These are phyloP conservation scores for Sugiyamaella smithiae DNA, from an alignment of 805 yeast genomes.

Conservation along the genomic window DNA sequence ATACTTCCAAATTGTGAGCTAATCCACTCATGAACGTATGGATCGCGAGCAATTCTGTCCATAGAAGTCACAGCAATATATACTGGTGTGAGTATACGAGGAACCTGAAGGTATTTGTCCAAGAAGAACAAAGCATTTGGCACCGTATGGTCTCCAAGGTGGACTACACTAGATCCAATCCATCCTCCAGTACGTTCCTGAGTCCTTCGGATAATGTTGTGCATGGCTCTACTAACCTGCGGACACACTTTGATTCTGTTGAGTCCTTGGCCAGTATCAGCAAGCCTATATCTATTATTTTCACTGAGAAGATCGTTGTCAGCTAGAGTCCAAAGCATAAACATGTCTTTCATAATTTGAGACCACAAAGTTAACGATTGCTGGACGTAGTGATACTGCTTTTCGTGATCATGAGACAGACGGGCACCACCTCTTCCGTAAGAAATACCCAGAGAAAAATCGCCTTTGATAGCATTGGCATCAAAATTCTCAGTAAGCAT, in stretches of 20 bases:
- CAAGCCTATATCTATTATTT: slow-evolving; percentile 47
- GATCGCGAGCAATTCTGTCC: slow-evolving; percentile 51
- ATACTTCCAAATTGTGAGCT: slow-evolving; percentile 55
- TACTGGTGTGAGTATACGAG: slow-evolving; percentile 70
- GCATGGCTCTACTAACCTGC: slow-evolving; percentile 64
- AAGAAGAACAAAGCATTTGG: slow-evolving; percentile 78
- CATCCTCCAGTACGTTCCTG: slow-evolving; percentile 61
- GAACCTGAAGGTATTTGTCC: slow-evolving; percentile 78
- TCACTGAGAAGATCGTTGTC: slow-evolving; percentile 67
- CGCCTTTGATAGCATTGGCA: slow-evolving; percentile 36
- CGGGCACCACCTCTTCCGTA: slow-evolving; percentile 69
- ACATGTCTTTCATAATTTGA: slow-evolving; percentile 73
- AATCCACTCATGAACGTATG: slow-evolving; percentile 49
- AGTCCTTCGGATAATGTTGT: slow-evolving; percentile 61
- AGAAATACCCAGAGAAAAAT: slow-evolving; percentile 57
- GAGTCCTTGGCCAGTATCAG: slow-evolving; percentile 79
- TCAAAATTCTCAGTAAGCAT: slow-evolving; percentile 48
- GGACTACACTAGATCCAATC: slow-evolving; percentile 81
- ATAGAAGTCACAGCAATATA: slow-evolving; percentile 56
- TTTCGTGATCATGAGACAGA: slow-evolving; percentile 66
- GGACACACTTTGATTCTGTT: slow-evolving; percentile 78
- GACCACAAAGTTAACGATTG: slow-evolving; percentile 78
- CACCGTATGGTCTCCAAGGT: slow-evolving; percentile 78
- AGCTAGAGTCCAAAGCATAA: slow-evolving; percentile 71
- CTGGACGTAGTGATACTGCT: slow-evolving; percentile 70